Base-by-base conservation (phyloP, 192 early-diverging fungal genomes). In the Jimgerdemannia lactiflua region DNA sequence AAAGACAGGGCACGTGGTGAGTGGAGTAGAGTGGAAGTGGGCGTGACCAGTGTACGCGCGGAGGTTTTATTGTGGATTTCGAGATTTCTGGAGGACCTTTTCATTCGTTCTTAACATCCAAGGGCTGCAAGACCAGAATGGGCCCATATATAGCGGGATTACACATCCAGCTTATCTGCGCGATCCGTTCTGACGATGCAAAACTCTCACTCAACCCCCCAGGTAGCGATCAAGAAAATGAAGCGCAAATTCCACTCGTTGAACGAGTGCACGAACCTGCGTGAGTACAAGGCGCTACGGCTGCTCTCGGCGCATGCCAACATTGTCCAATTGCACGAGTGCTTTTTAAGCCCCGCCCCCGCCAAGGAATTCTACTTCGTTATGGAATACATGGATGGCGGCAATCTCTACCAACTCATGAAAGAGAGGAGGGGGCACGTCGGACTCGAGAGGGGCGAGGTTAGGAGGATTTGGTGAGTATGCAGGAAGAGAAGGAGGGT, bases 201-300 rank as follows among this genome's bases (percentile, higher is more conserved):
- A 18, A 65, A 65, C 1, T 14, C 14, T 18, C 19, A 18, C 14
- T 44, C 29, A 18, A 18, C 20, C 42, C 20, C 41, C 3, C 41
- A 96, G 94, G 94, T 96, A 4, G 95, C 95, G 8, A 91, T 96
- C 73, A 96, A 96, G 80, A 89, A 86, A 63, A 96, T 96, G 94
- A 96, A 96, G 73, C 91, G 94, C 78, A 94, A 92, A 64, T 94
- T 89, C 75, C 83, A 85, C 49, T 87, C 84, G 4, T 91, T 88
- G 83, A 85, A 89, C 42, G 92, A 95, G 75, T 92, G 90, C 64
- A 81, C 88, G 29, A 84, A 90, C n/a, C 82, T 94, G 29, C 86
- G 90, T 59, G 95, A 96, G 86, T 91, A 94, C 73, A 94, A 94
- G 82, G 88, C 93, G 4, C 82, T 96, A 49, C 87, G 89, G 67